Evolutionary conservation across 257 asterid species (phyloP), one percentile per base, ranked within the genome.

Genomic region (Ilex aquifolium): DNA sequence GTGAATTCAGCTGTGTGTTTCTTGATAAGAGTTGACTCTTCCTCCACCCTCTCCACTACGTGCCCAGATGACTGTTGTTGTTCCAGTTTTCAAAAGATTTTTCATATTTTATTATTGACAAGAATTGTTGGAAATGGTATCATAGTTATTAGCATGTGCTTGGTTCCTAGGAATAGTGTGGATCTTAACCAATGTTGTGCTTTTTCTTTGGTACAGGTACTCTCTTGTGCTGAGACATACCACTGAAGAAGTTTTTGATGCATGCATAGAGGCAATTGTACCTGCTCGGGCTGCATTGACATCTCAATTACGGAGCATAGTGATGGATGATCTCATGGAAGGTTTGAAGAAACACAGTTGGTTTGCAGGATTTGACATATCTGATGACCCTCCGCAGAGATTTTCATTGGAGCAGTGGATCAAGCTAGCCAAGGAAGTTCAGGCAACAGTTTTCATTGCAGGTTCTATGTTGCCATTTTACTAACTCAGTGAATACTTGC

Each of bases 201-300:
- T 64, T 40, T 52, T 56, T 56, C 60, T 62, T 67, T 72, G 52
- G 72, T 56, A 65, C 88, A 89, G 97, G 57, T 89, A 89, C 76
- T 89, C 97, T 56, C 66, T 83, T 75, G 92, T 89, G 72, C 94
- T 89, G 64, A 83, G 97, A 77, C 97, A 89, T 79, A 89, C 97
- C 56, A 89, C 94, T 30, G 95, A 87, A 77, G 97, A 89, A 89
- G 95, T 89, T 71, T 86, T 84, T 64, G 97, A 87, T 73, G 97
- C 95, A 57, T 89, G 97, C 79, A 64, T 79, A 44, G 97, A 89
- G 80, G 88, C 95, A 56, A 85, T 84, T 46, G 89, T 87, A 78
- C 95, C 94, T 44, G 73, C 61, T 31, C 83, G 82, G 40, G 95
- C 91, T 57, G 94, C 86, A 60, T 56, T 89, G 69, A 87, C 97